Conservation (phyloP, 1,284 basidiomycete species). For the Pyrrhoderma noxium region DNA sequence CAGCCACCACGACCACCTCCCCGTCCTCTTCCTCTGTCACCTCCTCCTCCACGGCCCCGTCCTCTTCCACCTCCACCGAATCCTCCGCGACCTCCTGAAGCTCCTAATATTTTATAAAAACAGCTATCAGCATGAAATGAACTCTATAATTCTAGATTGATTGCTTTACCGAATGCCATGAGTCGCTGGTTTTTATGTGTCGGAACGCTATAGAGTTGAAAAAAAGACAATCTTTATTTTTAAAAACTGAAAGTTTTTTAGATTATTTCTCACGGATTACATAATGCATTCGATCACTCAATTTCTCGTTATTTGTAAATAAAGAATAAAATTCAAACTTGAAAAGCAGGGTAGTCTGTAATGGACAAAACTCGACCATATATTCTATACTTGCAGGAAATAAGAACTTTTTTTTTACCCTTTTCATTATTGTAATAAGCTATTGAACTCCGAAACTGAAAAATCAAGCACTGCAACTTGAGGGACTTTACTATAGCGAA, state of each 20-base stretch:
- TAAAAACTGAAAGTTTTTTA: background rate
- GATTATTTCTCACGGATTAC: slow-evolving; percentile 8
- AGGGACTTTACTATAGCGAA: too few species aligned
- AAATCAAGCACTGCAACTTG: too few species aligned
- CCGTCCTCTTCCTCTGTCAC: slow-evolving; percentile 26
- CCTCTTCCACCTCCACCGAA: slow-evolving; percentile 24
- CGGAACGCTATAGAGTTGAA: background rate
- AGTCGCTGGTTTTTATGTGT: background rate
- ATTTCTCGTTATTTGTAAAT: background rate
- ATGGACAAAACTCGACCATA: too few species aligned
- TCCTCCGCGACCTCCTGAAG: slow-evolving; percentile 39
- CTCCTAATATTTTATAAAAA: slow-evolving; percentile 28
- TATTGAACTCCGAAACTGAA: too few species aligned
- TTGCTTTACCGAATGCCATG: slow-evolving; percentile 32
- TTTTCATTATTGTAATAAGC: too few species aligned
- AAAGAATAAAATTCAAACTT: too few species aligned
- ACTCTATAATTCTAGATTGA: slow-evolving; percentile 1
- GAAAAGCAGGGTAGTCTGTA: too few species aligned
- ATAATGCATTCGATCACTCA: background rate
- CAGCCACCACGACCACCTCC: slow-evolving; percentile 25
- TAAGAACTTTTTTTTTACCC: too few species aligned
- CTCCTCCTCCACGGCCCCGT: slow-evolving; percentile 23
- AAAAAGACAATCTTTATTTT: slow-evolving; percentile 2
- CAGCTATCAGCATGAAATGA: background rate
- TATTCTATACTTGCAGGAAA: too few species aligned